phyloP scores from a whole-genome alignment of 176 grass and related monocot genomes.

The Calamus simplicifolius region DNA sequence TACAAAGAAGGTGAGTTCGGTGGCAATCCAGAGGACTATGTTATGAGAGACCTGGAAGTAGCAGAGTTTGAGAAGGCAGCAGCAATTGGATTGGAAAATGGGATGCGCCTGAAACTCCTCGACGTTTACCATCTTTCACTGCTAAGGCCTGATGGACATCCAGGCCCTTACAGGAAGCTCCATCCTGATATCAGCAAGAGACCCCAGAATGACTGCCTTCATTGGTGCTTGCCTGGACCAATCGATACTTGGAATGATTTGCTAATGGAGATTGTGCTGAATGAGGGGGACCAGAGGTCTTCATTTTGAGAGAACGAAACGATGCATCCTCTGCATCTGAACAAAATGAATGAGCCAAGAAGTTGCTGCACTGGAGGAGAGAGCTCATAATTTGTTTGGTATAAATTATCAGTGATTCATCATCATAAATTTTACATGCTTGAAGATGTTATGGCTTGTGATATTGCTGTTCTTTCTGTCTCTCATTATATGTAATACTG shows the following conservation, averaged over 20 bases:
- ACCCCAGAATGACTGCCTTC: constrained; percentile 75
- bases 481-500: too few relatives aligned
- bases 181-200: constrained; percentile 30
- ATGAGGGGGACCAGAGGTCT: too few relatives aligned
- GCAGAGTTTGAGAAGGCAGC: constrained; percentile 37
- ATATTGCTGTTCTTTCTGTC: too few relatives aligned
- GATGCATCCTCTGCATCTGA: too few relatives aligned
- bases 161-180: constrained; percentile 55
- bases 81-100: constrained; percentile 21
- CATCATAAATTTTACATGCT: too few relatives aligned
- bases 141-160: constrained; percentile 59
- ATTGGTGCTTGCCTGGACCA: constrained; percentile 84
- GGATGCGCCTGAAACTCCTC: constrained; percentile 23
- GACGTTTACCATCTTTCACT: constrained; percentile 53
- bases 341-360: too few relatives aligned
- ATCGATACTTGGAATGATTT: constrained; percentile 93
- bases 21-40: constrained; percentile 40
- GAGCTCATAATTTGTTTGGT: too few relatives aligned
- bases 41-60: constrained; percentile 40
- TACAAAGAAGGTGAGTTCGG: constrained; percentile 43
- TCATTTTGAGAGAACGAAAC: too few relatives aligned
- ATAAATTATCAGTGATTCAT: too few relatives aligned
- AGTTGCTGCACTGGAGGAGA: too few relatives aligned
- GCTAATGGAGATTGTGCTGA: constrained; percentile 38
- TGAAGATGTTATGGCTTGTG: too few relatives aligned